Conservation (phyloP, 345 rosid genomes). For the Isatis tinctoria region DNA sequence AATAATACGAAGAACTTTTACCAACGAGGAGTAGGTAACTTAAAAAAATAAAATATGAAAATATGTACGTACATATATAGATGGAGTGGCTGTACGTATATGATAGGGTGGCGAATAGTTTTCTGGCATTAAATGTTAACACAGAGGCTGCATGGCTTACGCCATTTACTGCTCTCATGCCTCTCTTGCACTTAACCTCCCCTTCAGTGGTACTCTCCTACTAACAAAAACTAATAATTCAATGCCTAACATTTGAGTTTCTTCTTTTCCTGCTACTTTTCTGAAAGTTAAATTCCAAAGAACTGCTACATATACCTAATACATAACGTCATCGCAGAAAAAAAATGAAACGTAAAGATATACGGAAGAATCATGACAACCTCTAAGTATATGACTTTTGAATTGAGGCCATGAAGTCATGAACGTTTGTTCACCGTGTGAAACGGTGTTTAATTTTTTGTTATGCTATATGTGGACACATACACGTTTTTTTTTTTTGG, state of each 20-base stretch:
- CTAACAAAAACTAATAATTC: slow-evolving; percentile 6
- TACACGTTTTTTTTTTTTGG: no score
- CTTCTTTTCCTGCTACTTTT: not conserved
- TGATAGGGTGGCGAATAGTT: slow-evolving; percentile 29
- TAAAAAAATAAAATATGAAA: no score
- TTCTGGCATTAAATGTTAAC: slow-evolving; percentile 24
- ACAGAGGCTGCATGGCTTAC: slow-evolving; percentile 38
- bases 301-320: not conserved
- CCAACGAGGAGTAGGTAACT: no score
- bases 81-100: slow-evolving; percentile 6
- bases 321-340: not conserved
- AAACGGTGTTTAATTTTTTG: not conserved
- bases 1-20: no score
- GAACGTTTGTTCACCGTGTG: not conserved
- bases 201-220: slow-evolving; percentile 14
- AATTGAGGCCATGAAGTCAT: not conserved
- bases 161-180: slow-evolving; percentile 37
- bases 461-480: no score
- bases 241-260: slow-evolving; percentile 22
- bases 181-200: slow-evolving; percentile 37
- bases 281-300: not conserved
- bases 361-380: no score
- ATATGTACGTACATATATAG: not conserved
- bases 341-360: not conserved
- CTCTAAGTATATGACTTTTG: not conserved